These are phyloP conservation scores for Suillus americanus DNA, from an alignment of 768 basidiomycete species.

Conservation along the genomic window DNA sequence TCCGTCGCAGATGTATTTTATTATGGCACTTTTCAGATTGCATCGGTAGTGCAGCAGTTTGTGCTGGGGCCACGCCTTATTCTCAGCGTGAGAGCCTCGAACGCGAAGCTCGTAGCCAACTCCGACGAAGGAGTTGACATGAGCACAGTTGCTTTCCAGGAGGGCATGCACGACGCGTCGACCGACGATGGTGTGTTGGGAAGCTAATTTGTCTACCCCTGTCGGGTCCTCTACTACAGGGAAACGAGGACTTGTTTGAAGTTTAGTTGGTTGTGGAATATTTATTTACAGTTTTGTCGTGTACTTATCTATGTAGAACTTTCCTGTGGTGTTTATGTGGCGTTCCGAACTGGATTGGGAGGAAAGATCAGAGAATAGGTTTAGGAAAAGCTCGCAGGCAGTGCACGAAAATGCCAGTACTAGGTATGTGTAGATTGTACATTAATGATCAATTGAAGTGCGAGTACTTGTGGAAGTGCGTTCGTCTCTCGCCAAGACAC, in stretches of 20 bases:
- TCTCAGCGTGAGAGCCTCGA: neutral
- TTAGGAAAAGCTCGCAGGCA: too few relatives aligned
- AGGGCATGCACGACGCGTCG: neutral
- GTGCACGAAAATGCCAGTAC: too few relatives aligned
- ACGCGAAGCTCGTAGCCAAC: neutral
- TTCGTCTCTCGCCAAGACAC: too few relatives aligned
- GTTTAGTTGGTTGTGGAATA: neutral
- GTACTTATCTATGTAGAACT: too few relatives aligned
- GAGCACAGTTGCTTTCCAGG: neutral
- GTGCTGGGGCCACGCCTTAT: neutral
- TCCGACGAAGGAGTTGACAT: neutral
- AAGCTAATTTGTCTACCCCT: neutral
- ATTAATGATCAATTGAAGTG: too few relatives aligned
- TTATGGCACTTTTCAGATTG: neutral
- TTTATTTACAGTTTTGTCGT: too few relatives aligned
- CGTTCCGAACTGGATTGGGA: too few relatives aligned
- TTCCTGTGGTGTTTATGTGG: too few relatives aligned
- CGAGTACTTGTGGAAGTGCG: too few relatives aligned
- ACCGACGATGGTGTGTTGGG: neutral
- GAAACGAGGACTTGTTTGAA: neutral
- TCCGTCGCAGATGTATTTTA: neutral
- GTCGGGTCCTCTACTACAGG: neutral
- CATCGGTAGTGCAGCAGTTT: neutral
- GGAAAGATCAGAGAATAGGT: too few relatives aligned
- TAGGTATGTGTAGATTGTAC: too few relatives aligned